phyloP scores from a whole-genome alignment of 129 eudicot species.

The Flaveria ramosissima region DNA sequence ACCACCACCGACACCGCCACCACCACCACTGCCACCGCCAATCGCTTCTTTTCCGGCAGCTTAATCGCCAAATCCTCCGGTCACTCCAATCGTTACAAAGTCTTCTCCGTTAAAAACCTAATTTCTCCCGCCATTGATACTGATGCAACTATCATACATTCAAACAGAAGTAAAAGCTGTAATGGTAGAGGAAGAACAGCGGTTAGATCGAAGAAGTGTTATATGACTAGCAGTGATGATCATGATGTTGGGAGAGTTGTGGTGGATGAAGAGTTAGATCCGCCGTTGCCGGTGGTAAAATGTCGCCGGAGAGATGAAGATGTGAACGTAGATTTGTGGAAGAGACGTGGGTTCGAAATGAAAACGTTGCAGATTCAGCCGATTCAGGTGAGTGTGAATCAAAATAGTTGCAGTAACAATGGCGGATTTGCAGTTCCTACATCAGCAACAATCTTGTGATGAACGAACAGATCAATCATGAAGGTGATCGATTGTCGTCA shows the following conservation, averaged over 20 bases:
- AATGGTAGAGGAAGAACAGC: slow-evolving; percentile 22
- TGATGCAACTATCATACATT: slow-evolving; percentile 1
- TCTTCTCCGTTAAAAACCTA: slow-evolving; percentile 52
- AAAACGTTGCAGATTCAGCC: slow-evolving; percentile 55
- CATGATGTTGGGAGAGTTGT: slow-evolving; percentile 25
- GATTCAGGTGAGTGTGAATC: slow-evolving; percentile 28
- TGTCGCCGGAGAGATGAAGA: slow-evolving; percentile 33
- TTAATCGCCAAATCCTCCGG: slow-evolving; percentile 26
- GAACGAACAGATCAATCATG: neutral
- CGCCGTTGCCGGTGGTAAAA: slow-evolving; percentile 89
- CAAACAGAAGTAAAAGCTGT: slow-evolving; percentile 31
- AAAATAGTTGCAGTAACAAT: neutral
- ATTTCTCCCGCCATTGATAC: slow-evolving; percentile 30
- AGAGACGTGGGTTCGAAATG: slow-evolving; percentile 50
- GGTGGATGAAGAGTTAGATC: slow-evolving; percentile 58
- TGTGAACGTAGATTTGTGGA: slow-evolving; percentile 50
- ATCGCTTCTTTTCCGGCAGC: slow-evolving; percentile 16
- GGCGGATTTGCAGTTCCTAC: slow-evolving; percentile 9
- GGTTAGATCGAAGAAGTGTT: slow-evolving; percentile 4
- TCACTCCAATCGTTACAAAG: slow-evolving; percentile 46
- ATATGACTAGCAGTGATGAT: slow-evolving; percentile 30
- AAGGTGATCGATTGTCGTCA: no score
- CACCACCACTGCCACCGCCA: slow-evolving; percentile 7
- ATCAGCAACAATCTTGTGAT: slow-evolving; percentile 3
- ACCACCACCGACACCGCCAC: slow-evolving; percentile 13